phyloP scores from a whole-genome alignment of 371 early-diverging fungal species.

The Mucor mucedo region DNA sequence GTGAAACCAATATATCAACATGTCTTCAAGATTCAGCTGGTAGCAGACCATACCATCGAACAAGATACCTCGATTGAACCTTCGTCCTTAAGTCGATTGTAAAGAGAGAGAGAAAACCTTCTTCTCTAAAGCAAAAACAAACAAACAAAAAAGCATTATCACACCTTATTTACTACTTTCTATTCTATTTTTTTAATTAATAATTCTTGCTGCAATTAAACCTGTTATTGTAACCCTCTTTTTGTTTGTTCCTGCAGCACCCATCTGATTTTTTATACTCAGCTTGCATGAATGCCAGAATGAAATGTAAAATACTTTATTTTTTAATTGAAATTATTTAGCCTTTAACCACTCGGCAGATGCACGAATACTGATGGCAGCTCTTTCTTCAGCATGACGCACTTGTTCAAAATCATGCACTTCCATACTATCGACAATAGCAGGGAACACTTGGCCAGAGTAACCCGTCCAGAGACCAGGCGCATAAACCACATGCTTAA shows the following conservation, averaged over 20 bases:
- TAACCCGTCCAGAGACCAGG: conserved; percentile 65
- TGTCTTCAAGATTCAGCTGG: conserved; percentile 37
- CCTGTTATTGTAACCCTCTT: no score
- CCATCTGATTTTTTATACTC: background rate
- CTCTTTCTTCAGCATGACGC: conserved; percentile 31
- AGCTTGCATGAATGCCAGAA: background rate
- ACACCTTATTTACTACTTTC: background rate
- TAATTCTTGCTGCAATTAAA: background rate
- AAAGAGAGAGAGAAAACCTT: background rate
- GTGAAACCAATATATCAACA: conserved; percentile 30
- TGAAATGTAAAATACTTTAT: background rate
- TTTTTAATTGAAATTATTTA: background rate
- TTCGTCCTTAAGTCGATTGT: conserved; percentile 15
- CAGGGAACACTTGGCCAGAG: conserved; percentile 56
- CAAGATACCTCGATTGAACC: conserved; percentile 22
- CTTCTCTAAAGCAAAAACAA: no score
- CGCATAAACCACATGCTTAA: conserved; percentile 64
- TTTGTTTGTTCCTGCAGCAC: no score
- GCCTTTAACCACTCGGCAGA: conserved; percentile 11
- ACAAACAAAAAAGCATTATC: background rate
- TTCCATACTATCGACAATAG: conserved; percentile 55
- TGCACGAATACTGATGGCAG: conserved; percentile 25
- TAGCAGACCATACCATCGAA: conserved; percentile 11
- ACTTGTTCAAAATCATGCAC: conserved; percentile 28
- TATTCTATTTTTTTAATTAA: background rate